Base-by-base conservation (phyloP, 1,139 yeast genomes). In the Dujonia santamariae region DNA sequence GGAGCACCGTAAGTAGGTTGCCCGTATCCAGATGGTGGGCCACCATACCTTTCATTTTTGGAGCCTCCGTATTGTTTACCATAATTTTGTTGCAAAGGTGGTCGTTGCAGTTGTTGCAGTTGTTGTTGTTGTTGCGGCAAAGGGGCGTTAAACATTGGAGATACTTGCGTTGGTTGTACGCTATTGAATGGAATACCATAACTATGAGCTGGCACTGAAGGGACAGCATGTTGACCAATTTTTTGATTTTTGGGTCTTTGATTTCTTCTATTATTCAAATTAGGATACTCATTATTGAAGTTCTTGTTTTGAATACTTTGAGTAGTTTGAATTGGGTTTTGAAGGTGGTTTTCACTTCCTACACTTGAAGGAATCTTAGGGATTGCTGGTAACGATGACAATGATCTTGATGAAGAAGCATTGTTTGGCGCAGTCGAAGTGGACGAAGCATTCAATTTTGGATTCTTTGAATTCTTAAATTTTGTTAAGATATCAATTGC, bases 401-500 rank as follows among this genome's bases (percentile, higher is more conserved):
- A 5, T 7, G 30, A 17, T 13, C 15, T 13, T 8, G 19, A 26
- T 7, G 6, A 5, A 15, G n/a, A 18, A 18, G 20, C n/a, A 15
- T 7, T 20, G 20, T 9, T 31, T 32, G 45, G 46, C 4, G 27
- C 24, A 21, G 30, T 26, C 9, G 49, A 42, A 17, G 54, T 22
- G 37, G 56, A 47, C 13, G 17, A 7, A 7, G 7, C 39, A 58
- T 35, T 40, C 54, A 48, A 41, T 69, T 53, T 41, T n/a, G 57
- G 62, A 36, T 53, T 52, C 32, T 51, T 54, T 30, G 54, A 50
- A 6, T 37, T 30, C 40, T 62, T 63, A 1, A 66, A 63, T 35
- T 57, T 61, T 2, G 42, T 38, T 17, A 68, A 34, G 24, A 69
- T 54, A 40, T 80, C 78, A 7, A 80, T 72, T 1, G 90, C 92